Evolutionary conservation across 1,284 basidiomycete genomes (phyloP), one percentile per base, ranked within the genome.

Genomic region (Ganoderma multipileum): DNA sequence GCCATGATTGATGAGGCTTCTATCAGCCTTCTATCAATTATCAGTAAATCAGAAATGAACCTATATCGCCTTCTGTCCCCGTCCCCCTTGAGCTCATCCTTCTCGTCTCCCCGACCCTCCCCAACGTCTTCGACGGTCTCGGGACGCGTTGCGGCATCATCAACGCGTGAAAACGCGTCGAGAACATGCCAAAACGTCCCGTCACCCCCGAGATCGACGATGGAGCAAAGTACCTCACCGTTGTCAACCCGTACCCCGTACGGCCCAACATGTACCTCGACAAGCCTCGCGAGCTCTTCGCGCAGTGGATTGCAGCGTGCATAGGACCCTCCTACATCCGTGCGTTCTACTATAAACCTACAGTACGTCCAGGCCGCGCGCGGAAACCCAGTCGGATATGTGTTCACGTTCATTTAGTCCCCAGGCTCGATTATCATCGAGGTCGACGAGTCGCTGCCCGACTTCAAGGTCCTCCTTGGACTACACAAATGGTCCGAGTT

Each of bases 351-450:
- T 82, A 90, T 75, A 91, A 90, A 72, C 89, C 91, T 0, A 85
- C 80, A 57, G 91, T 91, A 72, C 2, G 71, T 67, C 33, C 7
- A 39, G 68, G 36, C 3, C 12, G n/a, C n/a, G 86, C 82, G 2
- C 28, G 50, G 9, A 39, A 39, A 28, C 12, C 26, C 12, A 2
- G 23, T 0, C 1, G 57, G 42, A 20, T 54, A 50, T 61, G 38
- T 54, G 54, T 38, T 65, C 47, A 67, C 60, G 9, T n/a, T n/a
- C 20, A 6, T 39, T 54, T 70, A 92, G 90, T 84, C 89, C 2
- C 84, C 86, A 23, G 88, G 85, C 39, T 90, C 88, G 83, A 83
- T 92, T 39, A 82, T 93, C 50, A 81, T 92, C 60, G 90, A 92
- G 70, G 78, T 93, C 63, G 81, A 81, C 44, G 83, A 85, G 12